phyloP scores from a whole-genome alignment of 2,329 filamentous ascomycete species.

The Aspergillus piperis region DNA sequence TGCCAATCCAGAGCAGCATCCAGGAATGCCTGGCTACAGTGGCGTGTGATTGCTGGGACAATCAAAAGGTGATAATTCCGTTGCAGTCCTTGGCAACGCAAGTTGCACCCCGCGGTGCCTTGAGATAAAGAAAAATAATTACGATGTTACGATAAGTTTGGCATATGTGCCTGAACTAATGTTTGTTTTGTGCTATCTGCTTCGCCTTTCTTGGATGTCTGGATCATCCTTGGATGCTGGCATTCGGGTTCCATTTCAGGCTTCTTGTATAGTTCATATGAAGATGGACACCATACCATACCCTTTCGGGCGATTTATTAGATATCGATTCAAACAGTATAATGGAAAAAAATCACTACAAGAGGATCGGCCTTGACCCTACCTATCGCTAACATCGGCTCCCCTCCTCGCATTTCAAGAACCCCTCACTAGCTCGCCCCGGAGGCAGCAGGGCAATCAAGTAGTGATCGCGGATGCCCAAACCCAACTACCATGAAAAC shows the following conservation, averaged over 20 bases:
- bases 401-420: too few relatives aligned
- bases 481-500: neutral
- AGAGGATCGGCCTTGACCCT: too few relatives aligned
- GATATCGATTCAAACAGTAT: neutral
- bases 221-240: neutral
- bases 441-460: neutral
- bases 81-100: neutral
- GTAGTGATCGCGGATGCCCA: neutral
- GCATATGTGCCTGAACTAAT: neutral
- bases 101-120: neutral
- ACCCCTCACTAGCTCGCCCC: too few relatives aligned
- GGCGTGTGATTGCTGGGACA: constrained; percentile 13
- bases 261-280: too few relatives aligned
- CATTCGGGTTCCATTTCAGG: neutral
- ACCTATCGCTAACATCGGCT: too few relatives aligned
- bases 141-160: constrained; percentile 6
- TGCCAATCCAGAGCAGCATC: constrained; percentile 5
- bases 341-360: too few relatives aligned
- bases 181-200: constrained; percentile 7
- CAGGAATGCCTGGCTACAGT: constrained; percentile 12
- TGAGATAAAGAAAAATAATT: neutral
- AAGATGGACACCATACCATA: neutral
- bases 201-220: neutral
- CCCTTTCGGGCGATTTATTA: neutral
- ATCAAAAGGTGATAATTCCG: neutral